Evolutionary conservation across 2,329 filamentous ascomycete species (phyloP), one percentile per base, ranked within the genome.

Genomic region (Dactylellina sp.): DNA sequence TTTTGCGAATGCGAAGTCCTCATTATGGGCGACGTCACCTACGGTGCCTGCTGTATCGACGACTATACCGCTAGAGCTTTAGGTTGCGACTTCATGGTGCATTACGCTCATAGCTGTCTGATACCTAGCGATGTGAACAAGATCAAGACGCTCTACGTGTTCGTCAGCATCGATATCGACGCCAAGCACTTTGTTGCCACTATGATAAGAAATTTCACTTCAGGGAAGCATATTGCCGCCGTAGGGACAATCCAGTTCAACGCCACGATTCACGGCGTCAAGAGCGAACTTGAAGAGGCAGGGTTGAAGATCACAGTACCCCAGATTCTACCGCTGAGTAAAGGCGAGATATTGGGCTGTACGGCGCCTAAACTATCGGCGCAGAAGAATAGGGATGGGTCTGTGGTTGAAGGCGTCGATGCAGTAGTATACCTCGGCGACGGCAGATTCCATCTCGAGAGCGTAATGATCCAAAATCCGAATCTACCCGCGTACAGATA

Each of bases 191-290:
- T 99, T 14, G 83, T 97, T 56, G 90, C 91, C 7, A 95, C 93
- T 0, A 85, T 99, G 50, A 90, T 93, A 80, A 89, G 92, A 75
- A 99, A 97, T 80, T 97, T 98, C 80, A 85, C 89, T 1, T 83
- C 89, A 0, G 91, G 91, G 1, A 96, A 95, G 82, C 94, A 90
- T 0, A 89, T 99, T 68, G 95, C 95, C 3, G 86, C 97, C 77
- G 94, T 99, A 14, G 94, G 95, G 52, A 99, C 95, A 0, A 99
- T 99, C 77, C 95, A 99, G 81, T 99, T 99, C 85, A 99, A 99
- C 82, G 92, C 93, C 37, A 97, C 95, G 0, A 89, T 99, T 32
- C 95, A 99, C 81, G 92, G 91, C 14, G 88, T 96, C 12, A 88
- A 89, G 76, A 86, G 89, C 28, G 86, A 88, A 14, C 86, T 99